Base-by-base conservation (phyloP, 1,139 yeast genomes). In the Arxiozyma slooffiae region DNA sequence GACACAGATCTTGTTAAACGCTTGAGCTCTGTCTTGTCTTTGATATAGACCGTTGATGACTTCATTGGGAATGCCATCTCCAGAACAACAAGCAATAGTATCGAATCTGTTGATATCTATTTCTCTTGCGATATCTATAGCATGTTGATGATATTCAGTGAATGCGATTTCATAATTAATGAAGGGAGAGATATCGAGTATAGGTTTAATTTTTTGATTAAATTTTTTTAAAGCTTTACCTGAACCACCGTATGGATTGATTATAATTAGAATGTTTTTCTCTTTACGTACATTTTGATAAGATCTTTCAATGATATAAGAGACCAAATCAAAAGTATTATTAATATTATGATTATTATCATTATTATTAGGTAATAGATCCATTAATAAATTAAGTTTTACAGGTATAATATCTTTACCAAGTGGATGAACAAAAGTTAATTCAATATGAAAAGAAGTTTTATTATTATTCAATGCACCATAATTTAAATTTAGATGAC, bases 61-160 rank as follows among this genome's bases (percentile, higher is more conserved):
- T 66, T 92, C 97, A 67, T 90, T 95, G 1, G 97, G 97, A 41
- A 88, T 81, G 11, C 98, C 98, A 69, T 92, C 98, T 5, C 98
- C 98, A 0, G 96, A 87, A 48, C 96, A 92, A 68, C 97, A 89
- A 0, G 87, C 85, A 41, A 92, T 75, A 2, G 85, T 77, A 65
- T 90, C 97, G 62, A 78, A 89, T 46, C 74, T 71, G 11, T 73
- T 70, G 4, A 81, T 60, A 54, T 81, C 80, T 52, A 82, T 55
- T 1, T 70, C 71, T 43, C 70, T 67, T 1, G 85, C 95, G 23
- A 89, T 77, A 45, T 87, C 90, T 4, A 69, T 68, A 0, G 95
- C 97, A 63, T 92, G 97, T n/a, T 76, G 75, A 30, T 72, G 67
- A 63, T 85, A 81, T 51, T 77, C 68, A 0, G 98, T 92, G 56